phyloP scores from a whole-genome alignment of 768 basidiomycete species.

The Amanita brunnescens region DNA sequence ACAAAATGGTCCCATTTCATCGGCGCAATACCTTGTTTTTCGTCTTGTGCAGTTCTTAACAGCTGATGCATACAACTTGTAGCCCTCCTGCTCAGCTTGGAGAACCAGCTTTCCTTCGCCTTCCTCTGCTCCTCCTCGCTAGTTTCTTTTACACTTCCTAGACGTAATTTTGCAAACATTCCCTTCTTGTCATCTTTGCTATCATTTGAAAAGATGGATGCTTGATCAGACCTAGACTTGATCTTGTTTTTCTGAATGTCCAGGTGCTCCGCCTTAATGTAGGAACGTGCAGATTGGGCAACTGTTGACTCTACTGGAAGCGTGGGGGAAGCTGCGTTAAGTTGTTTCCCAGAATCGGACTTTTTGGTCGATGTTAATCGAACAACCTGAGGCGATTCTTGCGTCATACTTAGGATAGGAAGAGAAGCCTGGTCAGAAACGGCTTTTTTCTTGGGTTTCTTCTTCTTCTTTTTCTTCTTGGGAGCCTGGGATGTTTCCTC shows the following conservation, averaged over 20 bases:
- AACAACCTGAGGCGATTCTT: constrained; percentile 10
- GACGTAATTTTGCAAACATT: constrained; percentile 43
- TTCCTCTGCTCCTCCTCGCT: constrained; percentile 31
- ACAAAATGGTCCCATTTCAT: constrained; percentile 81
- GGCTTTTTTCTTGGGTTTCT: constrained; percentile 64
- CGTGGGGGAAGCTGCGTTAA: constrained; percentile 24
- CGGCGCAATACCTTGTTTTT: constrained; percentile 41
- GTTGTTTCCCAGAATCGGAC: constrained; percentile 9
- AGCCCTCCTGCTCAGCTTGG: constrained; percentile 51
- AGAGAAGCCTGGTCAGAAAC: constrained; percentile 16
- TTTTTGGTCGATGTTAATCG: constrained; percentile 7
- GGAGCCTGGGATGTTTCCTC: constrained; percentile 30
- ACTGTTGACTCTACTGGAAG: constrained; percentile 38
- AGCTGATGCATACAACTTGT: constrained; percentile 55
- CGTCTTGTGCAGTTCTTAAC: constrained; percentile 45
- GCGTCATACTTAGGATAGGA: constrained; percentile 12
- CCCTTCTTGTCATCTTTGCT: constrained; percentile 33
- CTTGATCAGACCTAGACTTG: constrained; percentile 59
- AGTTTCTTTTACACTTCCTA: constrained; percentile 21
- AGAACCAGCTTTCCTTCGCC: constrained; percentile 47
- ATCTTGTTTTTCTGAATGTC: constrained; percentile 50
- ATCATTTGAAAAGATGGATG: constrained; percentile 38
- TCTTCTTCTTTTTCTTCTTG: constrained; percentile 63
- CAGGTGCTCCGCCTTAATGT: constrained; percentile 46
- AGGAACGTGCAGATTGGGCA: constrained; percentile 66